These are phyloP conservation scores for Vigna mungo DNA, from an alignment of 306 rosid species.

Conservation along the genomic window DNA sequence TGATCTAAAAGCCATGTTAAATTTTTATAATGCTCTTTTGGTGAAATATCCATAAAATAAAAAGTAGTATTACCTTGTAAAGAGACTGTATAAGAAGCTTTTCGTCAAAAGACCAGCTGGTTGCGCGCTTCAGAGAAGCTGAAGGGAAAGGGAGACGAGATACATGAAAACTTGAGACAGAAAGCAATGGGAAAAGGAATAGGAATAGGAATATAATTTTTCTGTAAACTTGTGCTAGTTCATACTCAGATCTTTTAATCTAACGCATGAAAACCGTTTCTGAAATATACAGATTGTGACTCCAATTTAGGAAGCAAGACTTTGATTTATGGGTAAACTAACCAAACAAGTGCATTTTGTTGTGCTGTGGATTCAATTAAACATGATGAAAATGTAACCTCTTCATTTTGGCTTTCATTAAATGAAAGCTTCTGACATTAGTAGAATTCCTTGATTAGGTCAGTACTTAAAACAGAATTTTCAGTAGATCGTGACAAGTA, in stretches of 20 bases:
- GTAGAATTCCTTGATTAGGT: not conserved
- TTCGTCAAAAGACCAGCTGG: conserved; percentile 95
- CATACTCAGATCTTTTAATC: not conserved
- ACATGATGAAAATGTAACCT: not conserved
- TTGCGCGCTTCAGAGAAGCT: conserved; percentile 75
- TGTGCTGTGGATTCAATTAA: not conserved
- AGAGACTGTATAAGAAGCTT: conserved; percentile 83
- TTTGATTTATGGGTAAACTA: not conserved
- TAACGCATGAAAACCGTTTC: conserved; percentile 3
- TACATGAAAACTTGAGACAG: not conserved
- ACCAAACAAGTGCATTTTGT: not conserved
- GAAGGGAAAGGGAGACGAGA: conserved; percentile 19
- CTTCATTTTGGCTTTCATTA: not conserved
- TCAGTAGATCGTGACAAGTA: not conserved
- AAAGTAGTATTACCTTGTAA: conserved; percentile 66
- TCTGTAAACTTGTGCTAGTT: not conserved
- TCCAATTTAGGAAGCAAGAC: conserved; percentile 16
- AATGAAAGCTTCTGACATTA: not conserved
- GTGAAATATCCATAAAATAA: conserved; percentile 6
- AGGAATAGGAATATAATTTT: not conserved
- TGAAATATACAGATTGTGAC: conserved; percentile 4
- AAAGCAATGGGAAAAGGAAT: not conserved
- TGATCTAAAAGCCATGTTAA: not conserved
- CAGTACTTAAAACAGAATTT: conserved; percentile 1
- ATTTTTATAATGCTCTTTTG: not conserved